Conservation (phyloP, 805 yeast species). For the Candida yuanshanica region DNA sequence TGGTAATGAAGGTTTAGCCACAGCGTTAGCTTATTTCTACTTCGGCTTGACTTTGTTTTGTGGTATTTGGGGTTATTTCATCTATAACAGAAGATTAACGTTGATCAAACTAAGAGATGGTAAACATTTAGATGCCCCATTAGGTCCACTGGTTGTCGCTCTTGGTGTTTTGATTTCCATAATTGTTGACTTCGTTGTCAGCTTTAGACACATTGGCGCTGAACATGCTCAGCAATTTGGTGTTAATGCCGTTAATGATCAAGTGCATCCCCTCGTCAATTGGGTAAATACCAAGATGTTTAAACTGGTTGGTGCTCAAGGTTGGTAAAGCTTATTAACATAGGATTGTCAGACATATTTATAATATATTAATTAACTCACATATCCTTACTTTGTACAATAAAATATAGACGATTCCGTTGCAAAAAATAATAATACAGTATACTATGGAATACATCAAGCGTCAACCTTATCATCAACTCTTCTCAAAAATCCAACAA, state of each 20-base stretch:
- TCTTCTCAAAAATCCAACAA: constrained; percentile 48
- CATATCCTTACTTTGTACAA: no score
- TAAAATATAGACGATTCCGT: no score
- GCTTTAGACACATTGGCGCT: constrained; percentile 40
- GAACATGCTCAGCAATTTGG: constrained; percentile 9
- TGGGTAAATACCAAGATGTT: constrained; percentile 27
- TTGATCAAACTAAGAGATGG: constrained; percentile 80
- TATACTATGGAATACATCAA: background rate
- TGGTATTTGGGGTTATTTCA: constrained; percentile 84
- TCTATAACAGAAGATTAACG: constrained; percentile 64
- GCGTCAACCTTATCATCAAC: constrained; percentile 30
- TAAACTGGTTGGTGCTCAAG: constrained; percentile 28
- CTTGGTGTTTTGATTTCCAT: constrained; percentile 62
- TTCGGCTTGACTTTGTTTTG: constrained; percentile 78
- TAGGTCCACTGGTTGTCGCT: constrained; percentile 84
- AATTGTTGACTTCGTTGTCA: constrained; percentile 64
- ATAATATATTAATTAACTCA: no score
- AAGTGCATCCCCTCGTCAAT: constrained; percentile 20
- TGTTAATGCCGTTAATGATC: background rate
- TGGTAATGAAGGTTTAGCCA: constrained; percentile 58
- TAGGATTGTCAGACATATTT: no score
- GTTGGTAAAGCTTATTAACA: constrained; percentile 4
- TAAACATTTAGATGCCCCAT: constrained; percentile 79
- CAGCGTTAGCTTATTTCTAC: constrained; percentile 67
- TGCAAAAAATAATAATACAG: background rate